These are phyloP conservation scores for Didymella arachidicola DNA, from an alignment of 2,329 filamentous ascomycete genomes.

Conservation along the genomic window DNA sequence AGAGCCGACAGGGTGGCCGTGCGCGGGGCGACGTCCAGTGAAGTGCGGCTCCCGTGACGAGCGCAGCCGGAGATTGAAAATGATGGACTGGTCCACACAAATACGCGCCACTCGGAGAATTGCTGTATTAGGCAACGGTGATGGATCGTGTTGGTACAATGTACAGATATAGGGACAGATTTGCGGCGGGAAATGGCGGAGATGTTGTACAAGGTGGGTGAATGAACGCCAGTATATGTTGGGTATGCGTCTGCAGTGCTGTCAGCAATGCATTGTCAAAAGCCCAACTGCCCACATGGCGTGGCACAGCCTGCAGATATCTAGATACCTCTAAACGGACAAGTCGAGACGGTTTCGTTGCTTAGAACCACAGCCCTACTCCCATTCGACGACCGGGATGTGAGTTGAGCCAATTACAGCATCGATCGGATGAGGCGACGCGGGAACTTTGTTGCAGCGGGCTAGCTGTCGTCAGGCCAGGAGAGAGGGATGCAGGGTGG, in stretches of 20 bases:
- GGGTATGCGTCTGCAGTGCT: constrained; percentile 33
- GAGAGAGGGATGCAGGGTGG: constrained; percentile 40
- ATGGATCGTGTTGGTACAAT: constrained; percentile 34
- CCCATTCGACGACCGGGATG: constrained; percentile 45
- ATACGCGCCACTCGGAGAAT: constrained; percentile 40
- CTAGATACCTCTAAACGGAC: constrained; percentile 44
- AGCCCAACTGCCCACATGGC: constrained; percentile 28
- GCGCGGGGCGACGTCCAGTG: constrained; percentile 39
- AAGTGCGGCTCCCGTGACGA: constrained; percentile 46
- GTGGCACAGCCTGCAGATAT: constrained; percentile 36
- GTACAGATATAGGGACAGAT: constrained; percentile 21
- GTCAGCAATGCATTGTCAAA: constrained; percentile 33
- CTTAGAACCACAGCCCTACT: constrained; percentile 32
- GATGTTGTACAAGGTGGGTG: constrained; percentile 38
- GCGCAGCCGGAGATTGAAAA: constrained; percentile 29
- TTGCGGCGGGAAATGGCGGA: constrained; percentile 9
- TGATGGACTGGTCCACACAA: constrained; percentile 21
- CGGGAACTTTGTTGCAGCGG: constrained; percentile 40
- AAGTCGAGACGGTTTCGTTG: constrained; percentile 41
- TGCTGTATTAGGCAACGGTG: constrained; percentile 40
- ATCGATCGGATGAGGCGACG: constrained; percentile 41
- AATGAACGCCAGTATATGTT: constrained; percentile 27
- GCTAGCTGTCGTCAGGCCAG: constrained; percentile 49
- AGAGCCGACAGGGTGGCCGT: constrained; percentile 30
- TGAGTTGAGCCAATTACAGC: constrained; percentile 45